Evolutionary conservation across 768 basidiomycete species (phyloP).

Genomic region (Lentinula lateritia): DNA sequence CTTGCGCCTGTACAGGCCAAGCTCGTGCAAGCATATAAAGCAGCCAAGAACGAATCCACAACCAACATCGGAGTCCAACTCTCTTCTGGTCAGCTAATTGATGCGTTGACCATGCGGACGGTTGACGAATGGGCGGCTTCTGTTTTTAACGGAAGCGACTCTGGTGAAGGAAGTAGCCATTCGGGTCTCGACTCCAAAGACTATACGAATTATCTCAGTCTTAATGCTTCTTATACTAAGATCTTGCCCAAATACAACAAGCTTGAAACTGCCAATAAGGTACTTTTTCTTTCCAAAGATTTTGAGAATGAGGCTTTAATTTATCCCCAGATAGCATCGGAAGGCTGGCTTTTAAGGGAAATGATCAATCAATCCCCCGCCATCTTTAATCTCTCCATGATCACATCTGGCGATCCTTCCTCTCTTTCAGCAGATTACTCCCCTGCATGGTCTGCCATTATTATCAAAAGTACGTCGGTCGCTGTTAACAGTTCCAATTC

Average conservation of each 20-base stretch:
- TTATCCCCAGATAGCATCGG: not conserved
- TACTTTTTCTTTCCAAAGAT: not conserved
- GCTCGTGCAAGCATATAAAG: not conserved
- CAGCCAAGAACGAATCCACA: not conserved
- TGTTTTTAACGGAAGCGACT: not conserved
- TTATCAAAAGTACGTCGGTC: constrained; percentile 2
- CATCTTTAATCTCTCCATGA: constrained; percentile 6
- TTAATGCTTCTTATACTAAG: not conserved
- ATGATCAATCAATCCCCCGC: not conserved
- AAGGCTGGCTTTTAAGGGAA: not conserved
- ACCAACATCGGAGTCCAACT: constrained; percentile 3
- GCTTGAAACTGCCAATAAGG: constrained; percentile 1
- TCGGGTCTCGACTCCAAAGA: not conserved
- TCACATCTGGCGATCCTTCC: not conserved
- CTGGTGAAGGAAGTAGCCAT: not conserved
- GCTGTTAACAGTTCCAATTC: not conserved
- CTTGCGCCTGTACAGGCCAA: not conserved
- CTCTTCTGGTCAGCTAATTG: not conserved
- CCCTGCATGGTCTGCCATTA: constrained; percentile 1
- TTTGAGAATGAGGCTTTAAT: not conserved
- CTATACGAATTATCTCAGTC: constrained; percentile 1
- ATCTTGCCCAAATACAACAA: not conserved
- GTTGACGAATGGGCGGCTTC: constrained; percentile 1
- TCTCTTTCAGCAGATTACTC: not conserved
- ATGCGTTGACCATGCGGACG: not conserved